Evolutionary conservation across 2,329 filamentous ascomycete species (phyloP).

Genomic region (Aureobasidium sp.): DNA sequence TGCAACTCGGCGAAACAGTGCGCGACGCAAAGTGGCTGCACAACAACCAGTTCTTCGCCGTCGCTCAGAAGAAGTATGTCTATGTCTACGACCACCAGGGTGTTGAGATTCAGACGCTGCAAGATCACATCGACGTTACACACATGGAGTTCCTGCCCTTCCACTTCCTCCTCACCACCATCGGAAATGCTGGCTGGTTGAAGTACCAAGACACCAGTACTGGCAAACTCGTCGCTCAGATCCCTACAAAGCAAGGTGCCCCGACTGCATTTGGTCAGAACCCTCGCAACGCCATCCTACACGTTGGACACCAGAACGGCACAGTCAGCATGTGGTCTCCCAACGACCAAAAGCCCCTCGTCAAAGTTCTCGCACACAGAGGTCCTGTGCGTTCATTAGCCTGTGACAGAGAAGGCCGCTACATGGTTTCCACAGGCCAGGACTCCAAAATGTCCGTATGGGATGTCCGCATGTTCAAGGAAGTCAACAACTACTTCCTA

Average conservation of each 20-base stretch:
- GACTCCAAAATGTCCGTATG: constrained; percentile 89
- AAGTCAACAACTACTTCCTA: constrained; percentile 83
- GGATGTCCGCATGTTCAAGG: constrained; percentile 90
- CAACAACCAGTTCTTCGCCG: constrained; percentile 89
- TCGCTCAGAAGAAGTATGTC: constrained; percentile 91
- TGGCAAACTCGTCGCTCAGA: constrained; percentile 76
- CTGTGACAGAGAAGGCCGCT: constrained; percentile 80
- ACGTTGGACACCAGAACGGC: constrained; percentile 91
- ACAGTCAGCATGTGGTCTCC: constrained; percentile 94
- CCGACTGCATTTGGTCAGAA: constrained; percentile 82
- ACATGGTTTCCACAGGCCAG: constrained; percentile 91
- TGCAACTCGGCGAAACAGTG: constrained; percentile 85
- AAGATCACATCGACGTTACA: constrained; percentile 82
- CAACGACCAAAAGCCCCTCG: constrained; percentile 74
- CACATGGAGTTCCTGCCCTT: constrained; percentile 96
- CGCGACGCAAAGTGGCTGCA: constrained; percentile 87
- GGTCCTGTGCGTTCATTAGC: constrained; percentile 81
- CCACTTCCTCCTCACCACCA: constrained; percentile 84
- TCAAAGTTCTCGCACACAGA: constrained; percentile 82
- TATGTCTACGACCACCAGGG: constrained; percentile 94
- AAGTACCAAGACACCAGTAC: constrained; percentile 96
- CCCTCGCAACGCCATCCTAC: constrained; percentile 82
- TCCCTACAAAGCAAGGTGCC: constrained; percentile 74
- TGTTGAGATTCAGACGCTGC: constrained; percentile 84
- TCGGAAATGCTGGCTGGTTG: constrained; percentile 73